These are phyloP conservation scores for Hyparrhenia diplandra DNA, from an alignment of 176 grass and related monocot genomes.

Conservation along the genomic window DNA sequence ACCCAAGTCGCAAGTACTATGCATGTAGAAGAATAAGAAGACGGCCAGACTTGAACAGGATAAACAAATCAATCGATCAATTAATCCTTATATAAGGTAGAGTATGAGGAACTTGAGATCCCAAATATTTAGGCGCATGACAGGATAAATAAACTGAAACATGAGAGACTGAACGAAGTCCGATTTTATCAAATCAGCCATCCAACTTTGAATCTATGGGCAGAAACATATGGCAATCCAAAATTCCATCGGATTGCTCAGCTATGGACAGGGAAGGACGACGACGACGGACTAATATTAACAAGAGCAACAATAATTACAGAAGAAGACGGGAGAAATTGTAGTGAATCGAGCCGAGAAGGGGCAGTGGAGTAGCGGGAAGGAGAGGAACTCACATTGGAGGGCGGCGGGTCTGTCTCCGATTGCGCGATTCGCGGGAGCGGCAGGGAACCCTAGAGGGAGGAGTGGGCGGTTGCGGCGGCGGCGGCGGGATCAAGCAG, in stretches of 20 bases:
- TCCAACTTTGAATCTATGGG: neutral
- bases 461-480: neutral
- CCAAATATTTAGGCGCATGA: neutral
- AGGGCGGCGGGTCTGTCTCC: neutral
- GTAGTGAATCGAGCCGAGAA: neutral
- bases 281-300: neutral
- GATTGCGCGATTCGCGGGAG: neutral
- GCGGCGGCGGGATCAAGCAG: neutral
- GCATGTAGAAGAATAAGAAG: neutral
- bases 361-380: neutral
- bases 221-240: neutral
- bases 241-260: neutral
- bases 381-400: neutral
- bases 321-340: neutral
- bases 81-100: neutral
- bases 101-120: conserved; percentile 12
- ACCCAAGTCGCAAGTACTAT: neutral
- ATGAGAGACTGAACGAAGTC: neutral
- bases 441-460: conserved; percentile 26
- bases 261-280: neutral
- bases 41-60: neutral
- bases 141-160: neutral
- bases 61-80: neutral
- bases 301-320: neutral
- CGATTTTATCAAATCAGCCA: neutral